These are phyloP conservation scores for Cochlearia excelsa DNA, from an alignment of 345 rosid genomes.

Conservation along the genomic window DNA sequence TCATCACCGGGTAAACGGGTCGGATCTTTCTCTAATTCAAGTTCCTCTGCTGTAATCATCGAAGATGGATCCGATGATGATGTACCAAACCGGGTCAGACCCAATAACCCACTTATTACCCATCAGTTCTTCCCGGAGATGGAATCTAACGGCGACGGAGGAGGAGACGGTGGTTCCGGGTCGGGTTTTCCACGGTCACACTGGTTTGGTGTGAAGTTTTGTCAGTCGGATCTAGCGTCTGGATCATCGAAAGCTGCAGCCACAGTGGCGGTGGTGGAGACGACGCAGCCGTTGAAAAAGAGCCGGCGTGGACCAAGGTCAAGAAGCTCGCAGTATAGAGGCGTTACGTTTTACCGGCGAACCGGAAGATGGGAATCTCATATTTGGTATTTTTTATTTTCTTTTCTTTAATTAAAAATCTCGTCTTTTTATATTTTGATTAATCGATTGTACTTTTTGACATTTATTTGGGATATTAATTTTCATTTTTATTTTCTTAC, in stretches of 20 bases:
- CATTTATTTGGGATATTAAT: no score
- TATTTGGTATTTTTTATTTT: conserved; percentile 55
- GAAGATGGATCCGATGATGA: conserved; percentile 82
- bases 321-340: conserved; percentile 93
- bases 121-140: conserved; percentile 82
- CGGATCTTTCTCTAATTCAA: conserved; percentile 67
- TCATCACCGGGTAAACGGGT: conserved; percentile 75
- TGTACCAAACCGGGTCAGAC: conserved; percentile 39
- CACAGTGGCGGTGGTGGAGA: conserved; percentile 38
- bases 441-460: not conserved
- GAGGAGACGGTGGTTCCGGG: conserved; percentile 29
- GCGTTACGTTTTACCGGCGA: conserved; percentile 94
- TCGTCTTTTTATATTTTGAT: not conserved
- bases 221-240: conserved; percentile 57
- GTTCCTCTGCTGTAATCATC: conserved; percentile 78
- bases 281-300: conserved; percentile 76
- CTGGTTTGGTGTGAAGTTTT: conserved; percentile 64
- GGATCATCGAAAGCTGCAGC: conserved; percentile 31
- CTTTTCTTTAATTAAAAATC: not conserved
- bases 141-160: conserved; percentile 31
- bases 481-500: no score
- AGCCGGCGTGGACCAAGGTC: conserved; percentile 97
- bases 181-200: conserved; percentile 77
- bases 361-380: conserved; percentile 99
- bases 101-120: conserved; percentile 54